Percentiles rank a stretch among this genome's conserved stretches.
phyloP scores from a whole-genome alignment of 1,284 basidiomycete species.

The Trichosporon sp. region DNA sequence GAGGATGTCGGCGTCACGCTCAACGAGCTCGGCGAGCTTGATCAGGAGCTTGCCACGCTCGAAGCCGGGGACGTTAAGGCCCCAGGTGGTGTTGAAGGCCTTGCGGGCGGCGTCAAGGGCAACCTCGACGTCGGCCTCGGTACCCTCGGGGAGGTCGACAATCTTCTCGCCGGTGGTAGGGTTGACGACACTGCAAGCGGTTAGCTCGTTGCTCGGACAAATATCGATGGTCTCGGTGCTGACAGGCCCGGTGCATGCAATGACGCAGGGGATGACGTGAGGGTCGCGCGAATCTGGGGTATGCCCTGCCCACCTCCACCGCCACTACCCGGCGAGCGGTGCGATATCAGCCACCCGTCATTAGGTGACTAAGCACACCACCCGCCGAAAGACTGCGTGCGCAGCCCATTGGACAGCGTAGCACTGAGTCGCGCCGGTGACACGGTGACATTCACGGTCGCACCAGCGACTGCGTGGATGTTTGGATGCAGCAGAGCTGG shows the following conservation, averaged over 20 bases:
- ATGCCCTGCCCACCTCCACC: neutral
- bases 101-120: constrained; percentile 72
- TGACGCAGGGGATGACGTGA: neutral
- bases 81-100: constrained; percentile 71
- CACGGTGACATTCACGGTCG: neutral
- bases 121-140: constrained; percentile 61
- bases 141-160: constrained; percentile 63
- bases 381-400: neutral
- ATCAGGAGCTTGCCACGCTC: constrained; percentile 58
- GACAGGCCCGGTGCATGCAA: neutral
- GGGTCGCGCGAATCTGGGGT: neutral
- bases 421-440: neutral
- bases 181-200: constrained; percentile 60
- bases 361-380: neutral
- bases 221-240: no score
- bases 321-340: neutral
- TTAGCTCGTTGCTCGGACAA: constrained; percentile 3
- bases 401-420: neutral
- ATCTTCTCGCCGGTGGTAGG: constrained; percentile 70
- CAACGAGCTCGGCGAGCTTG: constrained; percentile 70
- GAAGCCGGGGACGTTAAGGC: constrained; percentile 54
- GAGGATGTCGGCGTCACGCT: constrained; percentile 64
- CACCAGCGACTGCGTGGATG: neutral
- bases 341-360: neutral
- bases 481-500: neutral